Conservation (phyloP, 2,329 filamentous ascomycete species). For the Clathrospora elynae region DNA sequence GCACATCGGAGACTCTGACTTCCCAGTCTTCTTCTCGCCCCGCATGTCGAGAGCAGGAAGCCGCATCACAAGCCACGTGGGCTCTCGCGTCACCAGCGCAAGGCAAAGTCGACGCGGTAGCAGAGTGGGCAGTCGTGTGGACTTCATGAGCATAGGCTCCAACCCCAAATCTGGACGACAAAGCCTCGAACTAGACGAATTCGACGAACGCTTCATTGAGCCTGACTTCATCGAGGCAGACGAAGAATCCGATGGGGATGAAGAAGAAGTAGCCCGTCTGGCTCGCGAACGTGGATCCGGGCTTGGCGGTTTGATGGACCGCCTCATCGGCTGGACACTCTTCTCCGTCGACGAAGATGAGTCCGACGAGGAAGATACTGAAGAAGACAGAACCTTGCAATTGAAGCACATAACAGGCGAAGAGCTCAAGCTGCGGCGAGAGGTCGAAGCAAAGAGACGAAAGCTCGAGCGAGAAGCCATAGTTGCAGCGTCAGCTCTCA, state of each 20-base stretch:
- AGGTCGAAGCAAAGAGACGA: slow-evolving; percentile 45
- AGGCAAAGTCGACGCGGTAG: slow-evolving; percentile 44
- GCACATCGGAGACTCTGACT: slow-evolving; percentile 43
- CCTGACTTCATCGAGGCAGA: slow-evolving; percentile 59
- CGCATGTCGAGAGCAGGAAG: slow-evolving; percentile 41
- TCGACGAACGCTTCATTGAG: slow-evolving; percentile 36
- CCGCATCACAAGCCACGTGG: slow-evolving; percentile 45
- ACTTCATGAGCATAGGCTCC: slow-evolving; percentile 39
- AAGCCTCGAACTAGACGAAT: slow-evolving; percentile 40
- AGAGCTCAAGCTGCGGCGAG: slow-evolving; percentile 44
- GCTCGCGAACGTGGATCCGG: slow-evolving; percentile 60
- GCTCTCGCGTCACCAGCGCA: slow-evolving; percentile 49
- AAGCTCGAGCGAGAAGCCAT: slow-evolving; percentile 47
- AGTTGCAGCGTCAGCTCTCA: slow-evolving; percentile 37
- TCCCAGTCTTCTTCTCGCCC: slow-evolving; percentile 37
- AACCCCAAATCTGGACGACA: slow-evolving; percentile 28
- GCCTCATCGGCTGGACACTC: slow-evolving; percentile 62
- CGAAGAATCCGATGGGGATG: slow-evolving; percentile 54
- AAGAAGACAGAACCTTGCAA: slow-evolving; percentile 27
- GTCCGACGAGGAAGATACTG: slow-evolving; percentile 36
- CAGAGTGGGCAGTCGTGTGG: slow-evolving; percentile 44
- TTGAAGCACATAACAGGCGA: slow-evolving; percentile 45
- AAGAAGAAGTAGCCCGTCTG: slow-evolving; percentile 59
- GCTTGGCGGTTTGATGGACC: slow-evolving; percentile 62
- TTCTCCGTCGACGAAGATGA: slow-evolving; percentile 58